A percentile compares a stretch with the other conserved stretches of the same genome.
These are phyloP conservation scores for Paramecium sexaurelia DNA, from an alignment of 73 alveolate species.

Conservation along the genomic window DNA sequence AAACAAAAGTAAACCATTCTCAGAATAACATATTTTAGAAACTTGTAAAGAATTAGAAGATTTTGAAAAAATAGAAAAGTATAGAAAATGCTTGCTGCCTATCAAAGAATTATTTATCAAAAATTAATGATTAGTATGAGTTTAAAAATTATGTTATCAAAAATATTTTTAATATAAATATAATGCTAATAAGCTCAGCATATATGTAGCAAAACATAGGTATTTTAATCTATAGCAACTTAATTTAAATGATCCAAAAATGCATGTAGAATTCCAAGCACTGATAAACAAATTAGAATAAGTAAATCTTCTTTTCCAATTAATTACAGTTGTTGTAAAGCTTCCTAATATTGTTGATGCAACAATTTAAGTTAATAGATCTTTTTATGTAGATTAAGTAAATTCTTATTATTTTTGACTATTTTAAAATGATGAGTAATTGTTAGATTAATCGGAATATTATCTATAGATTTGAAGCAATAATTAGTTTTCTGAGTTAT, in stretches of 20 bases:
- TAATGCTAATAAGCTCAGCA: background rate
- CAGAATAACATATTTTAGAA: background rate
- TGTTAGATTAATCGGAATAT: slow-evolving; percentile 13
- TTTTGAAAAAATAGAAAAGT: background rate
- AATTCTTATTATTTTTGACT: background rate
- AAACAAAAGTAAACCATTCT: background rate
- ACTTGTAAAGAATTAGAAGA: background rate
- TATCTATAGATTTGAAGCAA: background rate
- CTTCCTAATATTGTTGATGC: slow-evolving; percentile 18
- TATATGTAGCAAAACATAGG: background rate
- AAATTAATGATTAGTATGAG: background rate
- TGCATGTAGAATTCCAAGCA: slow-evolving; percentile 8
- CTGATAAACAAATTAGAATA: background rate
- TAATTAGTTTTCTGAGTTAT: background rate
- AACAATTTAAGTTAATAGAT: background rate
- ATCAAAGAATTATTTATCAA: background rate
- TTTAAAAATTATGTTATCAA: background rate
- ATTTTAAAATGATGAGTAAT: background rate
- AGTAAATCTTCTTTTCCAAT: background rate
- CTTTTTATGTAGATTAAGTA: background rate
- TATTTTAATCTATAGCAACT: background rate
- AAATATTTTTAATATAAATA: background rate
- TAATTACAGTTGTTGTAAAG: background rate
- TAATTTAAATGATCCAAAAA: background rate
- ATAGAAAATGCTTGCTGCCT: background rate